Percentiles rank a stretch among this genome's conserved stretches.
Conservation (phyloP, 305 asterid species). For the Plantago coronopus region DNA sequence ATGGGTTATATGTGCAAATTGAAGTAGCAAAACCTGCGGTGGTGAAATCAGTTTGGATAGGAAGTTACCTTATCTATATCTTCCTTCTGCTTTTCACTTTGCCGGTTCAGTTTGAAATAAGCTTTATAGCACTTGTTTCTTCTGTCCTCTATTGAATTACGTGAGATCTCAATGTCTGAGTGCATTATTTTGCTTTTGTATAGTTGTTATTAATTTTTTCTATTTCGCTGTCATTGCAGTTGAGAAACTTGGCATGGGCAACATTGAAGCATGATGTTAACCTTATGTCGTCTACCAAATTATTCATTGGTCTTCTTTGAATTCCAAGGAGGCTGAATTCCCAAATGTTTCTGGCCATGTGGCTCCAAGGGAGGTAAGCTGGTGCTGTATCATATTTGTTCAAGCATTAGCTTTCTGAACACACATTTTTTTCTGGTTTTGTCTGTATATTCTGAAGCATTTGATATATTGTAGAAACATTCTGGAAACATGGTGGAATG, state of each 20-base stretch:
- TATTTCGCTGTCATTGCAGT: constrained; percentile 29
- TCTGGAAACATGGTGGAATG: constrained; percentile 50
- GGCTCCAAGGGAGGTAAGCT: constrained; percentile 45
- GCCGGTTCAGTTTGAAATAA: not conserved
- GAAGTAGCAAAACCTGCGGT: not conserved
- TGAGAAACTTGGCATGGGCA: constrained; percentile 59
- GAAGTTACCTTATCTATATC: not conserved
- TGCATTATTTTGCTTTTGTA: not conserved
- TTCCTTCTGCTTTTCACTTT: not conserved
- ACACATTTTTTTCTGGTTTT: not conserved
- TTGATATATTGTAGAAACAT: constrained; percentile 33
- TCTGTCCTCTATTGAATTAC: not conserved
- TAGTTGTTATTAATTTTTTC: not conserved
- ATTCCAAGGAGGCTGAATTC: constrained; percentile 47
- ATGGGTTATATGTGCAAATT: not conserved
- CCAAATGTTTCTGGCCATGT: constrained; percentile 56
- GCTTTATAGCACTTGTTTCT: not conserved
- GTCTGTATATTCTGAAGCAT: constrained; percentile 13
- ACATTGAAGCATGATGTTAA: constrained; percentile 58
- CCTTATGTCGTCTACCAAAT: constrained; percentile 51
- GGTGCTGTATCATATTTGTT: constrained; percentile 8
- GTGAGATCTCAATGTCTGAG: not conserved
- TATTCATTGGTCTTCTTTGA: constrained; percentile 56
- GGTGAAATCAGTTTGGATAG: not conserved
- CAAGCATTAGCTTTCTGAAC: not conserved